Evolutionary conservation across 371 early-diverging fungal species (phyloP).

Genomic region (Circinella minor): DNA sequence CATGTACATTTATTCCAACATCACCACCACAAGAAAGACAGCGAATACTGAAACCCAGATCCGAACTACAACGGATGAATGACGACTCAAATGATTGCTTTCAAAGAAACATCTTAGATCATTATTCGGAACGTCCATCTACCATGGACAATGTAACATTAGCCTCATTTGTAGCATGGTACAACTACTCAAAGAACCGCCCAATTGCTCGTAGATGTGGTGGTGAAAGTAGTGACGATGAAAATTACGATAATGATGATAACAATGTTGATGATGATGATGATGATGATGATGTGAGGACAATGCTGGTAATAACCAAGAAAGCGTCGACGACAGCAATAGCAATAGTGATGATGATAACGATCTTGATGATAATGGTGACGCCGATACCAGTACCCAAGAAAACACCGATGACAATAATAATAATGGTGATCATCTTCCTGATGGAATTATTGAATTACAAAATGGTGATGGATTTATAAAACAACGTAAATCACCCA

Average conservation of each 20-base stretch:
- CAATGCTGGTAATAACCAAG: no score
- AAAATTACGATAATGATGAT: no score
- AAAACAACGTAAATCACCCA: background rate
- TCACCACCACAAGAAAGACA: background rate
- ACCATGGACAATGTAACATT: background rate
- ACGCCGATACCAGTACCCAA: no score
- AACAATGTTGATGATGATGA: no score
- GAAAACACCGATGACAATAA: background rate
- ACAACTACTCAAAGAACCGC: background rate
- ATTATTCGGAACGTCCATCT: background rate
- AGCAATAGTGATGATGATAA: no score
- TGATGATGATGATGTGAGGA: no score
- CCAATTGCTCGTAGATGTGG: no score
- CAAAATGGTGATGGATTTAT: constrained; percentile 2
- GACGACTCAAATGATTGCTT: background rate
- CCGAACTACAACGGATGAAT: no score
- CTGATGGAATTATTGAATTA: background rate
- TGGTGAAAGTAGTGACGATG: background rate
- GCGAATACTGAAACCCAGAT: background rate
- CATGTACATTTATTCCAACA: background rate
- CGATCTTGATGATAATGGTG: no score
- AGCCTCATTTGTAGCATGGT: background rate
- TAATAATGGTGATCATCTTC: background rate
- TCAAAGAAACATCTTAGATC: background rate
- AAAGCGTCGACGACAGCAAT: no score